A percentile compares a stretch with the other conserved stretches of the same genome.
Conservation (phyloP, 345 rosid genomes). For the Aquilaria sinensis region DNA sequence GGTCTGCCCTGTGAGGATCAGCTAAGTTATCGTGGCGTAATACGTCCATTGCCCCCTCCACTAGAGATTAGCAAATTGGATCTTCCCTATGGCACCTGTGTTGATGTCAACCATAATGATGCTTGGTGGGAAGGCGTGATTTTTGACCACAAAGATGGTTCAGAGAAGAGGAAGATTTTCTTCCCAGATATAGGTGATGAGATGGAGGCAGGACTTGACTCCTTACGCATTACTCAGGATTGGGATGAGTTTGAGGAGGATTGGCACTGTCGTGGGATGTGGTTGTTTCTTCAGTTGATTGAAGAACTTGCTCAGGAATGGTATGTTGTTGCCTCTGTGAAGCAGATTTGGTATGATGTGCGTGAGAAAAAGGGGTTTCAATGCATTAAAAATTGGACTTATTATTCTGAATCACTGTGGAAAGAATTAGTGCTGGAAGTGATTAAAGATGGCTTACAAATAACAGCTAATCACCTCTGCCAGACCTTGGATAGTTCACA, state of each 20-base stretch:
- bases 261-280: conserved; percentile 63
- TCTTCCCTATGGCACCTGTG: conserved; percentile 55
- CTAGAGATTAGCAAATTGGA: conserved; percentile 17
- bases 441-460: conserved; percentile 36
- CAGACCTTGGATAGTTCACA: conserved; percentile 12
- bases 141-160: conserved; percentile 45
- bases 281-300: conserved; percentile 64
- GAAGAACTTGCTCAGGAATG: conserved; percentile 30
- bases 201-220: conserved; percentile 21
- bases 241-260: conserved; percentile 48
- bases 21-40: conserved; percentile 25
- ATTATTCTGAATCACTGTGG: conserved; percentile 1
- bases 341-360: conserved; percentile 79
- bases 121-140: conserved; percentile 96
- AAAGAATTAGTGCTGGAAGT: conserved; percentile 41
- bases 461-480: conserved; percentile 22
- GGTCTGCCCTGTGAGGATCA: conserved; percentile 10
- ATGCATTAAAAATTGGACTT: conserved; percentile 55
- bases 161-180: conserved; percentile 46
- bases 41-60: conserved; percentile 59
- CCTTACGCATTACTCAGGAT: conserved; percentile 55
- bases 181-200: conserved; percentile 91
- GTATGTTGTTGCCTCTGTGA: conserved; percentile 45
- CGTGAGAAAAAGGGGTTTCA: conserved; percentile 37
- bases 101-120: conserved; percentile 44